These are phyloP conservation scores for Phoma sp. DNA, from an alignment of 2,329 filamentous ascomycete genomes.

Conservation along the genomic window DNA sequence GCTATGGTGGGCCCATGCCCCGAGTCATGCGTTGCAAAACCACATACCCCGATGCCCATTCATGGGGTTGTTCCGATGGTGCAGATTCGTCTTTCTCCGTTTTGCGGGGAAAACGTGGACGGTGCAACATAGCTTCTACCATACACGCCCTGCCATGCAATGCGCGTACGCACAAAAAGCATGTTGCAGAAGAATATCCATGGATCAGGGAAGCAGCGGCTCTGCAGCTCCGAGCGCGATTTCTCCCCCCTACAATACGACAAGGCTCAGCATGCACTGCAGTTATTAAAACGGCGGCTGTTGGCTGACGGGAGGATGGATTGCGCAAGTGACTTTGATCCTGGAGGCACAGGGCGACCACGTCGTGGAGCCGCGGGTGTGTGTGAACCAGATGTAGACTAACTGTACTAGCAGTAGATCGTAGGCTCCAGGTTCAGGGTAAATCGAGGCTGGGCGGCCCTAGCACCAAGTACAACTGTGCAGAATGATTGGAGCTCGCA, in stretches of 20 bases:
- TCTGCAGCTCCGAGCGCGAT: neutral
- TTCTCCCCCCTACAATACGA: neutral
- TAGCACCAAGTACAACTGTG: too few relatives aligned
- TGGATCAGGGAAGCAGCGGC: constrained; percentile 10
- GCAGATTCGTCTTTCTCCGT: constrained; percentile 10
- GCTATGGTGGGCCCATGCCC: constrained; percentile 3
- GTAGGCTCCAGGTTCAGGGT: constrained; percentile 19
- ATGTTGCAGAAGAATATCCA: neutral
- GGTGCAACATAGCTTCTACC: constrained; percentile 2
- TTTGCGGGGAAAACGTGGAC: constrained; percentile 13
- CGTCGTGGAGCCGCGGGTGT: constrained; percentile 8
- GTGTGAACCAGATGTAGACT: constrained; percentile 6
- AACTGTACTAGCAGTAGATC: constrained; percentile 10
- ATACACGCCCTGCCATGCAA: constrained; percentile 9
- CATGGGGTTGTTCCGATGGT: constrained; percentile 8
- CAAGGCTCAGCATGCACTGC: neutral
- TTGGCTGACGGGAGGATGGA: constrained; percentile 17
- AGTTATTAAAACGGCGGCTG: constrained; percentile 12
- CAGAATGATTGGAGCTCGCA: constrained; percentile 9
- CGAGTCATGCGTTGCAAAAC: constrained; percentile 12
- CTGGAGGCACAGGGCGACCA: constrained; percentile 13
- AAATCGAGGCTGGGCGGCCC: constrained; percentile 14
- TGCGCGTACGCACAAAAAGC: constrained; percentile 11
- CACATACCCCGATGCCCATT: constrained; percentile 18
- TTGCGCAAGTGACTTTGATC: constrained; percentile 17